Conservation (phyloP, 1,284 basidiomycete species). For the Tausonia pullulans region DNA sequence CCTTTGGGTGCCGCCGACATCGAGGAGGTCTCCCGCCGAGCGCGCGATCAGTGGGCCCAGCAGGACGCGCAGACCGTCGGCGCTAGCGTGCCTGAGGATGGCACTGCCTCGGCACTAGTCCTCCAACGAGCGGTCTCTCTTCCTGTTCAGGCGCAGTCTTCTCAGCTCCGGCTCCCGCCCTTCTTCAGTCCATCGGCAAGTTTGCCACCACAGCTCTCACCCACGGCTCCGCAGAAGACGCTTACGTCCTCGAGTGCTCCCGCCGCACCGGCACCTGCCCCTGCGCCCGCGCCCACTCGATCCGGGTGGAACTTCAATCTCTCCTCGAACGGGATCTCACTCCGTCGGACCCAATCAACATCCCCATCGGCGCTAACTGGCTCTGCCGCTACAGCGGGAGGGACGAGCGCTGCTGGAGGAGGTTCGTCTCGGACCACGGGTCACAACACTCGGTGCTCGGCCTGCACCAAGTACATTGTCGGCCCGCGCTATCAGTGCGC, state of each 20-base stretch:
- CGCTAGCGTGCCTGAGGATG: background rate
- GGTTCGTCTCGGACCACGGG: too few relatives aligned
- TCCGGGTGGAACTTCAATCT: constrained; percentile 3
- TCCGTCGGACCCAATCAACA: background rate
- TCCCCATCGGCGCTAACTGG: too few relatives aligned
- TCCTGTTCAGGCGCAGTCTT: too few relatives aligned
- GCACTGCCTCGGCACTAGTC: background rate
- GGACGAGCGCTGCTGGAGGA: too few relatives aligned
- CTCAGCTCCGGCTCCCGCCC: too few relatives aligned
- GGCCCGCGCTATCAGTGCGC: constrained; percentile 34
- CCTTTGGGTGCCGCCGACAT: constrained; percentile 62
- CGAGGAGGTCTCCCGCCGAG: constrained; percentile 57
- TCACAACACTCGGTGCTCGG: background rate
- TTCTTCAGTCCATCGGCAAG: too few relatives aligned
- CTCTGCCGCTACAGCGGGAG: too few relatives aligned
- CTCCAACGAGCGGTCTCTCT: background rate
- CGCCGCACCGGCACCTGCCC: background rate
- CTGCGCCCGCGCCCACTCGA: background rate
- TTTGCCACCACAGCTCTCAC: too few relatives aligned
- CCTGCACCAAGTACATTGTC: constrained; percentile 3
- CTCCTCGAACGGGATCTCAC: constrained; percentile 5
- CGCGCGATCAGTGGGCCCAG: constrained; percentile 61
- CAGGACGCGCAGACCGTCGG: constrained; percentile 49
- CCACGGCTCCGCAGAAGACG: too few relatives aligned
- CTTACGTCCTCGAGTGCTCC: background rate